phyloP scores from a whole-genome alignment of 495 filamentous ascomycete species.

The Neurospora sp. region DNA sequence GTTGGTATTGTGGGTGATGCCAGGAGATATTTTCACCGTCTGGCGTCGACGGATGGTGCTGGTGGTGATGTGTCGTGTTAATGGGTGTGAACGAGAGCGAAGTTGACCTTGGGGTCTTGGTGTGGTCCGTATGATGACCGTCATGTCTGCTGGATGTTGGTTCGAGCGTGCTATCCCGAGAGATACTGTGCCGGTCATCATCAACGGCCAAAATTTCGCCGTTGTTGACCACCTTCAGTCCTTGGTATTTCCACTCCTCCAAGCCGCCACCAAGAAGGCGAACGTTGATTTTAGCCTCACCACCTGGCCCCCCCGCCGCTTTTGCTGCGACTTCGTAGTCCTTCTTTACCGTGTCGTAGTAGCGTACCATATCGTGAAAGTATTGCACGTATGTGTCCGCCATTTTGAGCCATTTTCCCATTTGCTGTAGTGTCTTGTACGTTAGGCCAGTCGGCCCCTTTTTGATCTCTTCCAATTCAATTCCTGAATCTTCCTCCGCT shows the following conservation, averaged over 20 bases:
- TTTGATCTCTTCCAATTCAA: constrained; percentile 16
- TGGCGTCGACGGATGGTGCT: constrained; percentile 4
- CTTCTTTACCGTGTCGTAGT: constrained; percentile 53
- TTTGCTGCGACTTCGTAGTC: constrained; percentile 34
- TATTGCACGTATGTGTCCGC: constrained; percentile 59
- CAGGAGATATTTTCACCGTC: not conserved
- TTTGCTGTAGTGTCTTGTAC: constrained; percentile 38
- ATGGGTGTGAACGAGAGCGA: constrained; percentile 41
- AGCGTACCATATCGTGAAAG: constrained; percentile 56
- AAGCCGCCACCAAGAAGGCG: constrained; percentile 50
- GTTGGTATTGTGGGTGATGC: not conserved
- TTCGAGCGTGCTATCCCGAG: constrained; percentile 22
- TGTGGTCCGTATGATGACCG: constrained; percentile 10
- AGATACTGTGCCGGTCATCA: constrained; percentile 21
- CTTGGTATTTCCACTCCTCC: constrained; percentile 54
- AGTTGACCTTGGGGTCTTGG: constrained; percentile 18
- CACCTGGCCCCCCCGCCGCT: constrained; percentile 1
- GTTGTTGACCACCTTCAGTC: constrained; percentile 28
- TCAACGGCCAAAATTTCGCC: constrained; percentile 25
- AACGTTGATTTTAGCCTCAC: constrained; percentile 25
- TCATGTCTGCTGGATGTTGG: constrained; percentile 16
- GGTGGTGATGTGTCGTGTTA: constrained; percentile 25
- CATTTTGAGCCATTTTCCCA: constrained; percentile 59
- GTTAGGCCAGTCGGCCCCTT: constrained; percentile 29
- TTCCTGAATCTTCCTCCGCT: constrained; percentile 9